These are phyloP conservation scores for Fusarium sp. DNA, from an alignment of 2,329 filamentous ascomycete genomes.

Conservation along the genomic window DNA sequence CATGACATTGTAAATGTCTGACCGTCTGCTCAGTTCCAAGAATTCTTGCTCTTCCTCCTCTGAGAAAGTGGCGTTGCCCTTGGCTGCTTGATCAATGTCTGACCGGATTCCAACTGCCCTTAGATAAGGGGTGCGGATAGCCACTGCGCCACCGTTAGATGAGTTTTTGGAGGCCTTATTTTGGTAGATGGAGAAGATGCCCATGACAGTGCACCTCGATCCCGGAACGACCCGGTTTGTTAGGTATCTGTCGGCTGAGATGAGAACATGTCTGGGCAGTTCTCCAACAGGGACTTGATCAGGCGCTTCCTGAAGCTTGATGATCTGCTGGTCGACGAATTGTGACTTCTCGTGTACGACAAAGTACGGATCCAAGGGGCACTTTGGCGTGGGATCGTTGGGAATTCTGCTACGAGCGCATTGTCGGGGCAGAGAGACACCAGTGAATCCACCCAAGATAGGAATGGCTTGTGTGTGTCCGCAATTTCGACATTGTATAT, in stretches of 20 bases:
- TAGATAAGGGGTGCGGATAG: slow-evolving; percentile 94
- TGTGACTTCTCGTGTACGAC: slow-evolving; percentile 92
- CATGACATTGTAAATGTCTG: slow-evolving; percentile 92
- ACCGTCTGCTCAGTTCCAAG: slow-evolving; percentile 85
- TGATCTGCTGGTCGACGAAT: slow-evolving; percentile 97
- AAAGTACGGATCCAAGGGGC: slow-evolving; percentile 94
- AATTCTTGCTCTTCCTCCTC: slow-evolving; percentile 99
- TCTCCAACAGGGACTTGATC: slow-evolving; percentile 98
- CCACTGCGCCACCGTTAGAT: slow-evolving; percentile 81
- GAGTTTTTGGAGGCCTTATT: slow-evolving; percentile 86
- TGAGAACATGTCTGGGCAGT: slow-evolving; percentile 90
- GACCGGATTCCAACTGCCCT: slow-evolving; percentile 92
- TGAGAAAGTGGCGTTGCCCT: slow-evolving; percentile 84
- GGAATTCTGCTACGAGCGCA: slow-evolving; percentile 74
- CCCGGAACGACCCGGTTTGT: slow-evolving; percentile 96
- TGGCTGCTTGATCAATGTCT: slow-evolving; percentile 88
- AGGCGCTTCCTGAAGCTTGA: slow-evolving; percentile 97
- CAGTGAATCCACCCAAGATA: slow-evolving; percentile 86
- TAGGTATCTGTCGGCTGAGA: slow-evolving; percentile 95
- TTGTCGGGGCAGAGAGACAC: slow-evolving; percentile 82
- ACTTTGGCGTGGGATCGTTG: slow-evolving; percentile 77
- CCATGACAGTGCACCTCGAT: slow-evolving; percentile 93
- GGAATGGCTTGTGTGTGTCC: slow-evolving; percentile 75
- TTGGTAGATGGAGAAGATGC: slow-evolving; percentile 98
- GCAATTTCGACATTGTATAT: slow-evolving; percentile 91